phyloP scores from a whole-genome alignment of 495 filamentous ascomycete species.

The Penicillium samsonianum region DNA sequence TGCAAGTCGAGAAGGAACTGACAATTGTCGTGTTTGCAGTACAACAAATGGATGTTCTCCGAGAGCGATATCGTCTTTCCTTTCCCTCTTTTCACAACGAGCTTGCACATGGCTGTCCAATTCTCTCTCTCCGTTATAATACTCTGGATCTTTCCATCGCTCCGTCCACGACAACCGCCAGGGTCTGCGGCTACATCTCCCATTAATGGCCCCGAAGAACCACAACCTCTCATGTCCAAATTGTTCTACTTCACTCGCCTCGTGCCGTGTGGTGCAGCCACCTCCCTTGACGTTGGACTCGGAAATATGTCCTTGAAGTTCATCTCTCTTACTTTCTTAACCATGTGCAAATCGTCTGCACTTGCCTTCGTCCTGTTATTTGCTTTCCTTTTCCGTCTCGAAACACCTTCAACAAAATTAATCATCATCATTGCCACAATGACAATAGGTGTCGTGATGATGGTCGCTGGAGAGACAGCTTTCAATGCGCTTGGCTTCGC shows the following conservation, averaged over 20 bases:
- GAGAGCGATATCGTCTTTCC: constrained; percentile 81
- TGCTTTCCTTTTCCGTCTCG: constrained; percentile 91
- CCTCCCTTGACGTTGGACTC: constrained; percentile 92
- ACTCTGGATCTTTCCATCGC: constrained; percentile 77
- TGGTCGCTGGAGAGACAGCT: constrained; percentile 95
- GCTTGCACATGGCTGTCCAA: constrained; percentile 94
- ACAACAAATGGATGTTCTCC: constrained; percentile 99
- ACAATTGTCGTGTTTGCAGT: constrained; percentile 50
- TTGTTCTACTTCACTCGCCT: constrained; percentile 91
- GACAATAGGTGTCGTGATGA: constrained; percentile 96
- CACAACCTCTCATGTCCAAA: constrained; percentile 77
- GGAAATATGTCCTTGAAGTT: constrained; percentile 96
- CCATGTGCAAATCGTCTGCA: constrained; percentile 99
- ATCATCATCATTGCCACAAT: constrained; percentile 87
- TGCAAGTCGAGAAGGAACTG: background rate
- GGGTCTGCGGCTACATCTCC: constrained; percentile 52
- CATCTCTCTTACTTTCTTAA: constrained; percentile 96
- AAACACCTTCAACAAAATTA: constrained; percentile 80
- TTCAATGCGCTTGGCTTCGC: constrained; percentile 88
- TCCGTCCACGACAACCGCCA: constrained; percentile 65
- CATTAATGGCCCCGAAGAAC: constrained; percentile 45
- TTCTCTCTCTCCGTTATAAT: constrained; percentile 80
- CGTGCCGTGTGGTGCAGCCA: constrained; percentile 89
- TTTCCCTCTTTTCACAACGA: constrained; percentile 94
- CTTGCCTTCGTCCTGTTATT: constrained; percentile 94